Evolutionary conservation across 108 stramenopile genomes (phyloP), one percentile per base, ranked within the genome.

Genomic region (Skeletonema marinoi): DNA sequence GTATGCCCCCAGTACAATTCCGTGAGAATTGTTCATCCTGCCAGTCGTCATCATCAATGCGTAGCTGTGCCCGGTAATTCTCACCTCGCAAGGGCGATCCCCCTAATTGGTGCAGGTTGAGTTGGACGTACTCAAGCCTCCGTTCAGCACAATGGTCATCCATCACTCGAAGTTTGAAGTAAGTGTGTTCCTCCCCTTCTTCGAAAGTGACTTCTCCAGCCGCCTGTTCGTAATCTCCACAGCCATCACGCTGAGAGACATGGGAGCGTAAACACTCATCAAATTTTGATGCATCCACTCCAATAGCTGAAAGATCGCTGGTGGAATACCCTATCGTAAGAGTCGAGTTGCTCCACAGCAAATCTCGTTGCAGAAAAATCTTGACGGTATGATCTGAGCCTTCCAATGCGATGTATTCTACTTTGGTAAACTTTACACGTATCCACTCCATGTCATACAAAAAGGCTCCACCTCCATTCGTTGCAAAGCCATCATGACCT

Each of bases 221-320:
- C 30, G 86, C 80, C 72, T 92, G 90, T 58, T 86, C 85, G 54
- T 93, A 95, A 67, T 95, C 94, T 7, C 94, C 92, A 69, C 94
- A 95, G 2, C 78, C 80, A 21, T 75, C 70, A 10, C 87, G 70
- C 25, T 63, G 59, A 11, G 60, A 61, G 16, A 75, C 41, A 33
- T 72, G 48, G 2, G 84, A 60, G 5, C 25, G 77, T 31, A 71
- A 46, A 71, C 92, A 93, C 33, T 65, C 32, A 16, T 59, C 46
- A 48, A 86, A 91, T 35, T 89, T 88, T 31, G 25, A 64, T 31
- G 61, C 65, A 68, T 92, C 88, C 2, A 96, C 82, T 6, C 94
- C 94, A 8, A 48, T 66, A n/a, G 92, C 93, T 29, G 92, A 91
- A 11, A 94, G 71, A 70, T 94, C 93, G 36, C 81, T 77, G 25